A percentile compares a stretch with the other conserved stretches of the same genome.
These are phyloP conservation scores for Aegilops sharonensis DNA, from an alignment of 176 grass and related monocot genomes.

Conservation along the genomic window DNA sequence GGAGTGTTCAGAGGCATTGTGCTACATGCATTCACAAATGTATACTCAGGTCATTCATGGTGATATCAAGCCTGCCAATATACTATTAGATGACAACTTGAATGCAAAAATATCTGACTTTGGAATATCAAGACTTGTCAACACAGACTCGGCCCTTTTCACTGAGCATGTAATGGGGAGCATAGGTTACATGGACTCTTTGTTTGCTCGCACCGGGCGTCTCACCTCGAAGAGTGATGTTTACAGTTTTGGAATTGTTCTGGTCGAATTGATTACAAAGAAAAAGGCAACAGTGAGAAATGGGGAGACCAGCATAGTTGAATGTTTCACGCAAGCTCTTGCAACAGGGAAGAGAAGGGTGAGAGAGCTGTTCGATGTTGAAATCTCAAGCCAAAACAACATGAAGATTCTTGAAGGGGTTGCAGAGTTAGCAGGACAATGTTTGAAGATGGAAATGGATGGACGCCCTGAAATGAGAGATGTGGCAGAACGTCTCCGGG, in stretches of 20 bases:
- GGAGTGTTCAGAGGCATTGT: constrained; percentile 15
- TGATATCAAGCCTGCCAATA: constrained; percentile 31
- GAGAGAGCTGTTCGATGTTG: no score
- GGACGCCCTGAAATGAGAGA: not conserved
- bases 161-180: not conserved
- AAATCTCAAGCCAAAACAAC: no score
- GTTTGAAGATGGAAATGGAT: no score
- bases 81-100: not conserved
- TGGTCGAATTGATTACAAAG: no score
- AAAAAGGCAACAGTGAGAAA: no score
- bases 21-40: constrained; percentile 27
- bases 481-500: not conserved
- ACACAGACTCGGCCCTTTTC: not conserved
- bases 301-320: no score
- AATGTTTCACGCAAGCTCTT: no score
- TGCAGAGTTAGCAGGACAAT: no score
- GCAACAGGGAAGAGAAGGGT: no score
- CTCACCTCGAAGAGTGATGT: no score
- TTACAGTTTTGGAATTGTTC: no score
- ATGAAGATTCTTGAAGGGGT: no score
- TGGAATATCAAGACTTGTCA: constrained; percentile 11
- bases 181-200: constrained; percentile 27
- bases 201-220: not conserved
- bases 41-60: constrained; percentile 14
- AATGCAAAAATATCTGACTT: constrained; percentile 13